These are phyloP conservation scores for Claviceps sp. DNA, from an alignment of 2,329 filamentous ascomycete species.

Conservation along the genomic window DNA sequence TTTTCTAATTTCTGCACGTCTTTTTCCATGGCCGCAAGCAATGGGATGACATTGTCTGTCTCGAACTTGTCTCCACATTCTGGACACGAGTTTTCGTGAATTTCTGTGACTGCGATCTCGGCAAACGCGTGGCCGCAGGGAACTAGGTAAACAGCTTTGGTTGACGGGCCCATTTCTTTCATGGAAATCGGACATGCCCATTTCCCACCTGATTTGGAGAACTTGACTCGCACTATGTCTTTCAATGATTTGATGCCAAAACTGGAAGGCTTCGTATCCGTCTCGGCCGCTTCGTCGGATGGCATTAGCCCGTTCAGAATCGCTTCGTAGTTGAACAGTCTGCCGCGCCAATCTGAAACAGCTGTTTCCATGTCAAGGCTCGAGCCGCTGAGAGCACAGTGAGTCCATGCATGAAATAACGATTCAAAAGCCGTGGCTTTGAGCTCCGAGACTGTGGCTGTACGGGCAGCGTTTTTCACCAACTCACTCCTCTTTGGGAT, in stretches of 20 bases:
- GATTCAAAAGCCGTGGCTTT: conserved; percentile 82
- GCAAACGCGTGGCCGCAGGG: conserved; percentile 94
- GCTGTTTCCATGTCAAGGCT: conserved; percentile 55
- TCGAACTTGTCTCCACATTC: conserved; percentile 68
- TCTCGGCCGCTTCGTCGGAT: conserved; percentile 41
- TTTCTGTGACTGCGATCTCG: conserved; percentile 70
- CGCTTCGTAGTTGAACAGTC: conserved; percentile 89
- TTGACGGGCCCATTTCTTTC: conserved; percentile 67
- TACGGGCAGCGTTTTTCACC: conserved; percentile 80
- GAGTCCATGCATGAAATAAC: conserved; percentile 73
- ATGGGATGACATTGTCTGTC: conserved; percentile 64
- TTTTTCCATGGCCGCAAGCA: conserved; percentile 56
- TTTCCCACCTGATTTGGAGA: conserved; percentile 38
- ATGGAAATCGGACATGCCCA: conserved; percentile 81
- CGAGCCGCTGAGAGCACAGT: conserved; percentile 73
- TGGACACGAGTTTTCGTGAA: conserved; percentile 48
- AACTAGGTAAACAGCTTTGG: conserved; percentile 77
- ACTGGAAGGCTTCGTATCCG: conserved; percentile 24
- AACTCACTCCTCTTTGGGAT: conserved; percentile 94
- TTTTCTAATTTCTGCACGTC: conserved; percentile 57
- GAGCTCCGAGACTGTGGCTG: conserved; percentile 68
- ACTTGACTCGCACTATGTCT: conserved; percentile 78
- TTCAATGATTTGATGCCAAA: conserved; percentile 64
- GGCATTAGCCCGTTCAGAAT: conserved; percentile 52
- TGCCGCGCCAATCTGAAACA: conserved; percentile 73